Evolutionary conservation across 768 basidiomycete genomes (phyloP).

Genomic region (Leucocoprinus birnbaumii): DNA sequence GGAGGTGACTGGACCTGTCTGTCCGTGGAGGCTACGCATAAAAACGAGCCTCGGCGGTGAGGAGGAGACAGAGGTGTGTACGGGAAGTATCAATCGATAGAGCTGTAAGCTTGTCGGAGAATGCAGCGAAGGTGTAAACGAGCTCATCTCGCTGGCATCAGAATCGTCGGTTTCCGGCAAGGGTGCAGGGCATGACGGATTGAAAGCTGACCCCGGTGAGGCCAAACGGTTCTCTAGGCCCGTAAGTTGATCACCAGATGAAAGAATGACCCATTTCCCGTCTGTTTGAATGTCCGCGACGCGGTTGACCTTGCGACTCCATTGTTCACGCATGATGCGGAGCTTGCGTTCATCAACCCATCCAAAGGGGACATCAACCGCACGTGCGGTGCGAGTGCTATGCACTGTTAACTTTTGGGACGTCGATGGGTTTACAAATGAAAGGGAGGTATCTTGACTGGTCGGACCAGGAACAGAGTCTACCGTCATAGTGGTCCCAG

Average conservation of each 20-base stretch:
- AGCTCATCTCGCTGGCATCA: background rate
- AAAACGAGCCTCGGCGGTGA: conserved; percentile 66
- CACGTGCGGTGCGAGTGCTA: conserved; percentile 61
- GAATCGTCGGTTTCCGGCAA: conserved; percentile 12
- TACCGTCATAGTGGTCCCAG: conserved; percentile 21
- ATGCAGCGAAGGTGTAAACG: conserved; percentile 21
- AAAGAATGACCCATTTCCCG: conserved; percentile 83
- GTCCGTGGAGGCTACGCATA: conserved; percentile 70
- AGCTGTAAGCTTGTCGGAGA: conserved; percentile 62
- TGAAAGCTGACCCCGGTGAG: conserved; percentile 15
- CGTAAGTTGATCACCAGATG: conserved; percentile 45
- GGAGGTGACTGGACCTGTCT: conserved; percentile 59
- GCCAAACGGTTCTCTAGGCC: conserved; percentile 13
- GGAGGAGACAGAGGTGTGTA: conserved; percentile 38
- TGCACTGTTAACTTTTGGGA: conserved; percentile 37
- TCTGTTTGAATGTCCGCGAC: conserved; percentile 80
- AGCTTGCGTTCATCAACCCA: conserved; percentile 71
- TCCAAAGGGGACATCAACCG: conserved; percentile 68
- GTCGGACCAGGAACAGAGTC: conserved; percentile 14
- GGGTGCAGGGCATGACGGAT: conserved; percentile 20
- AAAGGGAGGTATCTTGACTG: conserved; percentile 18
- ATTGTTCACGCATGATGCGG: conserved; percentile 65
- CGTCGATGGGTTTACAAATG: conserved; percentile 21
- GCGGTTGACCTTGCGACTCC: conserved; percentile 67
- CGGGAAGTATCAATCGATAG: conserved; percentile 67